phyloP scores from a whole-genome alignment of 495 filamentous ascomycete species.

The Penicillium odoratum region DNA sequence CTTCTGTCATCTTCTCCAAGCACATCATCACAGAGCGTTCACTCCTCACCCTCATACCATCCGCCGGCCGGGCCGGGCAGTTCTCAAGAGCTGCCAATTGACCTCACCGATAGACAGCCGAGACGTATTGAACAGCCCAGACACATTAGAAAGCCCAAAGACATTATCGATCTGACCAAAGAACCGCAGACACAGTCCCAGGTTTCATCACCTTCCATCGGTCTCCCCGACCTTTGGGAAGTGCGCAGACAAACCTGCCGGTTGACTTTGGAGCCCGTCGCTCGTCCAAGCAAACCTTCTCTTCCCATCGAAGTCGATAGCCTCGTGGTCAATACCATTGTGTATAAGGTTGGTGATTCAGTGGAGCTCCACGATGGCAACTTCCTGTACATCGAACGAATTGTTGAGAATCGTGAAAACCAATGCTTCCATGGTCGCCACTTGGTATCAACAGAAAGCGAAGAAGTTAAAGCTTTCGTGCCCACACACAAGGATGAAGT shows the following conservation, averaged over 20 bases:
- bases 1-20: background rate
- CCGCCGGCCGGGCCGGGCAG: background rate
- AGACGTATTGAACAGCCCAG: too few relatives aligned
- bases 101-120: background rate
- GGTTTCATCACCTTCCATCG: background rate
- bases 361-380: slow-evolving; percentile 2
- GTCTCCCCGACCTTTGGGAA: background rate
- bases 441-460: background rate
- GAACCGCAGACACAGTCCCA: background rate
- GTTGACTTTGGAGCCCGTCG: background rate
- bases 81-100: background rate
- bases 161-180: background rate
- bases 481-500: slow-evolving; percentile 12
- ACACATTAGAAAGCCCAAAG: background rate
- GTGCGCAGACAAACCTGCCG: background rate
- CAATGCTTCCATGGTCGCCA: background rate
- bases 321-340: background rate
- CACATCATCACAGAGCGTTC: background rate
- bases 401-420: background rate
- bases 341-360: background rate
- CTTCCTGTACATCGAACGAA: background rate
- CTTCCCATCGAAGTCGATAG: background rate
- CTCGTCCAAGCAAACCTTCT: background rate
- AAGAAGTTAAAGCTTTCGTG: background rate
- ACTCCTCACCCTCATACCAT: background rate